Evolutionary conservation across 108 stramenopile genomes (phyloP).

Genomic region (Thalassiosira profunda): DNA sequence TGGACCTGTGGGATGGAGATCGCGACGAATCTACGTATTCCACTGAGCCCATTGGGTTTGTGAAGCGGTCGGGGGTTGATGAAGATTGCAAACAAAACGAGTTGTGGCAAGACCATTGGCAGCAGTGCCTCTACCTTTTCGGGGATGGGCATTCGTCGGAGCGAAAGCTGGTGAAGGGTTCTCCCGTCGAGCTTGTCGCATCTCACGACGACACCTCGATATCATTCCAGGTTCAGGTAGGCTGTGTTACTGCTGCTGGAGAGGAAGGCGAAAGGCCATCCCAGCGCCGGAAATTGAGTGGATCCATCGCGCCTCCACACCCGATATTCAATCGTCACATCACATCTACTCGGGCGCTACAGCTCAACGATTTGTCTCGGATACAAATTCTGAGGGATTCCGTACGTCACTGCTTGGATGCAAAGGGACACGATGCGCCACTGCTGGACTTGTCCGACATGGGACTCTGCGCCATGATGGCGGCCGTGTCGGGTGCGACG

Average conservation of each 20-base stretch:
- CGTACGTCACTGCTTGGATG: conserved; percentile 45
- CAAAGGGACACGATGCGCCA: conserved; percentile 44
- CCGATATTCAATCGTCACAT: conserved; percentile 24
- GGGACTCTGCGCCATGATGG: conserved; percentile 77
- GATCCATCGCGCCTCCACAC: background rate
- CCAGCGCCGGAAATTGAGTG: conserved; percentile 21
- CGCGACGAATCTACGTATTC: conserved; percentile 32
- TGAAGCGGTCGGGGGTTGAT: background rate
- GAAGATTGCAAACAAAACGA: conserved; percentile 11
- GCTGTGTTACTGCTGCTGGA: background rate
- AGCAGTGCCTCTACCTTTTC: conserved; percentile 74
- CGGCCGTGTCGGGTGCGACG: conserved; percentile 58
- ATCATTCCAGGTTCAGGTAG: conserved; percentile 31
- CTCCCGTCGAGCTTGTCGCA: conserved; percentile 39
- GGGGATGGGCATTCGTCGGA: conserved; percentile 22
- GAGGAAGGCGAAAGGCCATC: conserved; percentile 15
- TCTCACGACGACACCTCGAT: conserved; percentile 63
- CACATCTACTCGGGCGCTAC: conserved; percentile 62
- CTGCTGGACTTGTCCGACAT: conserved; percentile 84
- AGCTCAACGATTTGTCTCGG: conserved; percentile 68
- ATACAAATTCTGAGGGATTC: conserved; percentile 33
- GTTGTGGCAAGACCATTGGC: conserved; percentile 91
- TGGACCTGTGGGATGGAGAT: conserved; percentile 61
- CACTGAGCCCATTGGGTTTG: conserved; percentile 22
- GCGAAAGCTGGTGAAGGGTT: conserved; percentile 33